These are phyloP conservation scores for Petunia secreta DNA, from an alignment of 257 asterid species.

Conservation along the genomic window DNA sequence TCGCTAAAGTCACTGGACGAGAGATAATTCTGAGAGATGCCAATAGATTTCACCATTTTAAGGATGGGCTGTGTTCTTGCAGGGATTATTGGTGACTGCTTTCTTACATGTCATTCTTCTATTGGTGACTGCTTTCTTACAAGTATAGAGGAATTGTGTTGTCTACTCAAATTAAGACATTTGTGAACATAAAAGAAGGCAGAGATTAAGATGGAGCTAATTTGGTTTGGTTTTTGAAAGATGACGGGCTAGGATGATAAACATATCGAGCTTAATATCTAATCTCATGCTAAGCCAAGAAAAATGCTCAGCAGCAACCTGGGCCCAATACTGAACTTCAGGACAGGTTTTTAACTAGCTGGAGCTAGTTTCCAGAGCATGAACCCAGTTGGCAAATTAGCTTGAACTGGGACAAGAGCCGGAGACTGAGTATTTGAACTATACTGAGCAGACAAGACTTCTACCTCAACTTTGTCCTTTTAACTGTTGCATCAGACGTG, in stretches of 20 bases:
- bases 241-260: not conserved
- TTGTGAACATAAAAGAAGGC: slow-evolving; percentile 17
- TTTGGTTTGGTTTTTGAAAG: not conserved
- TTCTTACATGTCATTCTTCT: slow-evolving; percentile 5
- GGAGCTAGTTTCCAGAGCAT: slow-evolving; percentile 14
- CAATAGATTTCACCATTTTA: slow-evolving; percentile 70
- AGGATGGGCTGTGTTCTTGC: slow-evolving; percentile 67
- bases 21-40: slow-evolving; percentile 69
- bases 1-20: slow-evolving; percentile 52
- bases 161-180: slow-evolving; percentile 10
- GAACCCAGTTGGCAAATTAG: not conserved
- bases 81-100: slow-evolving; percentile 63
- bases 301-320: not conserved
- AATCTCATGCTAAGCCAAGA: not conserved
- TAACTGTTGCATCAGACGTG: not conserved
- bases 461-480: slow-evolving; percentile 10
- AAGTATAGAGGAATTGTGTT: not conserved
- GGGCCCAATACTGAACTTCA: slow-evolving; percentile 5
- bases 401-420: not conserved
- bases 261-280: slow-evolving; percentile 12
- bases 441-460: not conserved
- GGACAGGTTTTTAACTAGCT: slow-evolving; percentile 18
- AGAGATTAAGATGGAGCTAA: not conserved
- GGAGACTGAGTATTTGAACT: not conserved
- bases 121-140: slow-evolving; percentile 48